phyloP scores from a whole-genome alignment of 1,139 yeast species.

The Candida albicans region DNA sequence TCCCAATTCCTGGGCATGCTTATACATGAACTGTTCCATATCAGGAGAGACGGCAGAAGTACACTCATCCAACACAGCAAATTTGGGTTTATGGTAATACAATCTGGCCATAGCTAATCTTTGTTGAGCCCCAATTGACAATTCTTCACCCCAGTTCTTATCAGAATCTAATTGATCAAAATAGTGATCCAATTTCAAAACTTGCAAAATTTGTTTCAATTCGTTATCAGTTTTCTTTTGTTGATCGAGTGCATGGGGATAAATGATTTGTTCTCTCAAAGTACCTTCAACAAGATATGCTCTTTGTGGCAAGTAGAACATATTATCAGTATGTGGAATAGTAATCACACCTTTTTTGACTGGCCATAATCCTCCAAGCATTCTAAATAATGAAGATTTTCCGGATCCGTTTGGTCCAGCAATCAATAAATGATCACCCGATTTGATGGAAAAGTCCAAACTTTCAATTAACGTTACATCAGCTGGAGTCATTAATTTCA shows the following conservation, averaged over 20 bases:
- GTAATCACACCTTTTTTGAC: slow-evolving; percentile 62
- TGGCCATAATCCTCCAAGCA: slow-evolving; percentile 94
- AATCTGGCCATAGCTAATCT: slow-evolving; percentile 91
- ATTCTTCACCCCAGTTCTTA: slow-evolving; percentile 86
- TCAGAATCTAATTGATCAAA: slow-evolving; percentile 53
- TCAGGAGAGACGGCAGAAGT: slow-evolving; percentile 92
- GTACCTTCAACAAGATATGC: slow-evolving; percentile 79
- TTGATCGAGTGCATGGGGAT: slow-evolving; percentile 71
- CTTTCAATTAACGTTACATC: slow-evolving; percentile 70
- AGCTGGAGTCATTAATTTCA: slow-evolving; percentile 82
- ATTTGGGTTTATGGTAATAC: slow-evolving; percentile 86
- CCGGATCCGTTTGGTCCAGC: slow-evolving; percentile 98
- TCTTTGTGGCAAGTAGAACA: slow-evolving; percentile 89
- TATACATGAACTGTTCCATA: slow-evolving; percentile 87
- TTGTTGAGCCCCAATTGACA: slow-evolving; percentile 91
- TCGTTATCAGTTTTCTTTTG: slow-evolving; percentile 61
- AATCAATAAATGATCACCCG: slow-evolving; percentile 83
- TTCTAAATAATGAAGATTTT: slow-evolving; percentile 85
- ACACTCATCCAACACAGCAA: slow-evolving; percentile 94
- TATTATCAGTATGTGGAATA: slow-evolving; percentile 67
- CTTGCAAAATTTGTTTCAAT: slow-evolving; percentile 58
- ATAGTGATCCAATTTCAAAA: slow-evolving; percentile 60
- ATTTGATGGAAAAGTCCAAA: slow-evolving; percentile 68
- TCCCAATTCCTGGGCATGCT: slow-evolving; percentile 76
- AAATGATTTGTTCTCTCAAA: slow-evolving; percentile 83